phyloP scores from a whole-genome alignment of 768 basidiomycete species.

The Gymnopilus dilepis region DNA sequence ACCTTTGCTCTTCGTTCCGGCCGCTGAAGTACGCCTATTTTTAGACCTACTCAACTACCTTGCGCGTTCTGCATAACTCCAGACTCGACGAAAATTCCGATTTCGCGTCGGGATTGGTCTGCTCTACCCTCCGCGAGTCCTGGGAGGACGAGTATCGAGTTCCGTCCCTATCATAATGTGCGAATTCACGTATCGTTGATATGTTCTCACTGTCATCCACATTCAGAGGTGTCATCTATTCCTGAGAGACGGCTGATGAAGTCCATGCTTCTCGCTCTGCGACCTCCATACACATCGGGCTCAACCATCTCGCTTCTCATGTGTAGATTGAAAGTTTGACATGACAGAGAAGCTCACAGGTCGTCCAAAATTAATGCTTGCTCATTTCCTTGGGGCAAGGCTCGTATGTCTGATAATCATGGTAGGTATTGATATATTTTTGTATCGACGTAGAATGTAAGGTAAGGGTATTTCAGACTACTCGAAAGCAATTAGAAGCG shows the following conservation, averaged over 20 bases:
- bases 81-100: background rate
- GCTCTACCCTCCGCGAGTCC: background rate
- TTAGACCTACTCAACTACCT: background rate
- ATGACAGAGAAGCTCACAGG: background rate
- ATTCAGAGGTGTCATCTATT: background rate
- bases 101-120: background rate
- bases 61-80: background rate
- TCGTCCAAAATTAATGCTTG: background rate
- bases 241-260: background rate
- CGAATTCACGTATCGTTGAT: background rate
- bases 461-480: background rate
- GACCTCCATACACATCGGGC: constrained; percentile 1
- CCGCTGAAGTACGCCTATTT: background rate
- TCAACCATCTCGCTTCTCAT: background rate
- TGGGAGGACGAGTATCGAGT: background rate
- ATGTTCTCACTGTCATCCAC: background rate
- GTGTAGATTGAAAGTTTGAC: background rate
- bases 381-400: background rate
- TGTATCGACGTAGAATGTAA: constrained; percentile 1
- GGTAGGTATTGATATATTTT: constrained; percentile 1
- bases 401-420: background rate
- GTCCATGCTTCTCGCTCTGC: background rate
- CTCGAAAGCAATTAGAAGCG: constrained; percentile 1
- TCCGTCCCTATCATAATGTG: background rate
- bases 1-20: background rate